Conservation (phyloP, 805 yeast genomes). For the Lachancea nothofagi region DNA sequence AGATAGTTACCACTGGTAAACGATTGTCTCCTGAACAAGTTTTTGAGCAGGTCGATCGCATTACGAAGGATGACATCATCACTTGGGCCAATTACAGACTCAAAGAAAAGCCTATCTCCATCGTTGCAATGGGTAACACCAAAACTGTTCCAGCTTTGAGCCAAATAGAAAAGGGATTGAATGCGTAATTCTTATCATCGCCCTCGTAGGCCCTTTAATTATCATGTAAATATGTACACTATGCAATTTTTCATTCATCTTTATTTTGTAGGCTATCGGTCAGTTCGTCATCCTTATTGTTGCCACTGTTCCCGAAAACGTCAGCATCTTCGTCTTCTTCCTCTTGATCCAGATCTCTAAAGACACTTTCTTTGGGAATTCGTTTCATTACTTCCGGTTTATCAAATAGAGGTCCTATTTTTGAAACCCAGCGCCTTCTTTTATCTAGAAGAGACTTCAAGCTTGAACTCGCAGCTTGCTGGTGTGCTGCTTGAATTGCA, state of each 20-base stretch:
- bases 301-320: slow-evolving; percentile 27
- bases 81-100: slow-evolving; percentile 84
- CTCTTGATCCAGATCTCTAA: slow-evolving; percentile 38
- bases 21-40: slow-evolving; percentile 44
- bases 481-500: slow-evolving; percentile 43
- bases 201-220: neutral
- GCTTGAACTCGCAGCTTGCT: slow-evolving; percentile 71
- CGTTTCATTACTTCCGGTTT: slow-evolving; percentile 64
- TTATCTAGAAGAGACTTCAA: slow-evolving; percentile 77
- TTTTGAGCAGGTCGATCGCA: slow-evolving; percentile 61
- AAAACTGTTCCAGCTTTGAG: slow-evolving; percentile 61
- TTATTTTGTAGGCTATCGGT: slow-evolving; percentile 13
- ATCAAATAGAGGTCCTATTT: slow-evolving; percentile 82
- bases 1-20: slow-evolving; percentile 86
- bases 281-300: slow-evolving; percentile 29
- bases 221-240: slow-evolving; percentile 7
- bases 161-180: slow-evolving; percentile 44
- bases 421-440: slow-evolving; percentile 79
- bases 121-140: slow-evolving; percentile 88
- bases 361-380: slow-evolving; percentile 60
- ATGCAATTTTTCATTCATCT: slow-evolving; percentile 10
- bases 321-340: slow-evolving; percentile 39
- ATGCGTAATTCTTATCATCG: slow-evolving; percentile 6
- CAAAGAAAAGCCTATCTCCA: slow-evolving; percentile 71
- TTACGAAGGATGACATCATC: slow-evolving; percentile 72